Evolutionary conservation across 2,329 filamentous ascomycete genomes (phyloP).

Genomic region (Trichoderma koningii): DNA sequence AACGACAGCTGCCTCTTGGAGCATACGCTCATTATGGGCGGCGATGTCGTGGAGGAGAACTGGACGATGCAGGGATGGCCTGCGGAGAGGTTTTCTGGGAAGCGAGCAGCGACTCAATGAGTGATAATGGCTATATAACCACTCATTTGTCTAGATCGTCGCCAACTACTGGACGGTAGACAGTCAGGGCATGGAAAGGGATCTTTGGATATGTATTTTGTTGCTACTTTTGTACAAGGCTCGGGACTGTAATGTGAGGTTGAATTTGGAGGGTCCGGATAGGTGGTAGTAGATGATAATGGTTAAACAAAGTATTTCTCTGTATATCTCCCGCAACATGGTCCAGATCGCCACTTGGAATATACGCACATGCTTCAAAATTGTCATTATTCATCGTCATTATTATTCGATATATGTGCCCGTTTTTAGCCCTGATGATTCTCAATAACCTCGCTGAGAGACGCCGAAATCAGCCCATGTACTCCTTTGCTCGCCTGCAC

Average conservation of each 20-base stretch:
- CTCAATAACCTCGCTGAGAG: constrained; percentile 42
- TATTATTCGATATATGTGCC: constrained; percentile 1
- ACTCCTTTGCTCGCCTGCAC: constrained; percentile 46
- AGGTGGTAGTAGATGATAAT: constrained; percentile 16
- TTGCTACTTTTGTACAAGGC: no score
- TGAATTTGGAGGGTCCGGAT: no score
- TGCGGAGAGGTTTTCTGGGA: constrained; percentile 32
- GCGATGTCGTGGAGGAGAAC: constrained; percentile 55
- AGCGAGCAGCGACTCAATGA: constrained; percentile 9
- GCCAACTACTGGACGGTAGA: neutral
- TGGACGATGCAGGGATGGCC: constrained; percentile 59
- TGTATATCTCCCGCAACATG: no score
- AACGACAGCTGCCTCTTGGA: constrained; percentile 56
- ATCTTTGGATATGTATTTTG: neutral
- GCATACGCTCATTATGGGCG: constrained; percentile 59
- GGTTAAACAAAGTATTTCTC: neutral
- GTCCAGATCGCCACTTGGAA: no score
- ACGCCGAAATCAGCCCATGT: constrained; percentile 37
- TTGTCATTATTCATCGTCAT: constrained; percentile 18
- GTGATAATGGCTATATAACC: neutral
- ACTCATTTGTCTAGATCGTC: neutral
- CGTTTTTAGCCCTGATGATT: neutral
- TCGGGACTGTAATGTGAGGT: no score
- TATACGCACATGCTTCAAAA: neutral
- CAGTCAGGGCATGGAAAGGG: neutral